Evolutionary conservation across 768 basidiomycete species (phyloP).

Genomic region (Suillus tomentosus): DNA sequence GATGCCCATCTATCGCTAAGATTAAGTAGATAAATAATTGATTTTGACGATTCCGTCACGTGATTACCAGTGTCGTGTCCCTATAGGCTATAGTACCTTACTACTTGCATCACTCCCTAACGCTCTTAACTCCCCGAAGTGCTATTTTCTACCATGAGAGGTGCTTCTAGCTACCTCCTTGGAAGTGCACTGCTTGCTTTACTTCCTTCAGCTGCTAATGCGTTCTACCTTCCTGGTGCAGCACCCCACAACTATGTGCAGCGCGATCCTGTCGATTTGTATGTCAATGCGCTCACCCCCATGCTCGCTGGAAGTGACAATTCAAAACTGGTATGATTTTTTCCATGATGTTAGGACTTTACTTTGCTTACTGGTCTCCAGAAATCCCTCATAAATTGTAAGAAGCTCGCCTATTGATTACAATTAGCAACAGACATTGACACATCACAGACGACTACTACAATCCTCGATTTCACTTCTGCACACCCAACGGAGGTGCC

Average conservation of each 20-base stretch:
- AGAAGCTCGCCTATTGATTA: slow-evolving; percentile 8
- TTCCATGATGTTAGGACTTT: slow-evolving; percentile 9
- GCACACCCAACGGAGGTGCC: slow-evolving; percentile 73
- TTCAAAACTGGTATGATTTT: slow-evolving; percentile 66
- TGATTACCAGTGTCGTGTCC: not conserved
- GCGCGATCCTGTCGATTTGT: slow-evolving; percentile 76
- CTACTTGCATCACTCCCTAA: not conserved
- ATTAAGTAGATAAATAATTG: not conserved
- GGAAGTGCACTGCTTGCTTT: slow-evolving; percentile 19
- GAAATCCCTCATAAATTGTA: slow-evolving; percentile 93
- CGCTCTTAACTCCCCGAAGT: not conserved
- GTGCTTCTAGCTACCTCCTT: slow-evolving; percentile 16
- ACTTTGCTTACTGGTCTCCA: slow-evolving; percentile 30
- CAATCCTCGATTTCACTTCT: slow-evolving; percentile 83
- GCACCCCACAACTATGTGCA: slow-evolving; percentile 80
- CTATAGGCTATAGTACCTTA: not conserved
- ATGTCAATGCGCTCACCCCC: slow-evolving; percentile 89
- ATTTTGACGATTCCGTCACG: not conserved
- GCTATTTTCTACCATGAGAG: slow-evolving; percentile 24
- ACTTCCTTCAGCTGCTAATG: slow-evolving; percentile 35
- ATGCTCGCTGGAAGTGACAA: slow-evolving; percentile 70
- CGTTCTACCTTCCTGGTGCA: slow-evolving; percentile 92
- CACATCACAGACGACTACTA: slow-evolving; percentile 84
- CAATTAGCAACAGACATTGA: slow-evolving; percentile 9
- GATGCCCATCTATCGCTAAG: too few species aligned